A percentile compares a stretch with the other conserved stretches of the same genome.
Conservation (phyloP, 2,329 filamentous ascomycete species). For the Xenoacremonium recifei region DNA sequence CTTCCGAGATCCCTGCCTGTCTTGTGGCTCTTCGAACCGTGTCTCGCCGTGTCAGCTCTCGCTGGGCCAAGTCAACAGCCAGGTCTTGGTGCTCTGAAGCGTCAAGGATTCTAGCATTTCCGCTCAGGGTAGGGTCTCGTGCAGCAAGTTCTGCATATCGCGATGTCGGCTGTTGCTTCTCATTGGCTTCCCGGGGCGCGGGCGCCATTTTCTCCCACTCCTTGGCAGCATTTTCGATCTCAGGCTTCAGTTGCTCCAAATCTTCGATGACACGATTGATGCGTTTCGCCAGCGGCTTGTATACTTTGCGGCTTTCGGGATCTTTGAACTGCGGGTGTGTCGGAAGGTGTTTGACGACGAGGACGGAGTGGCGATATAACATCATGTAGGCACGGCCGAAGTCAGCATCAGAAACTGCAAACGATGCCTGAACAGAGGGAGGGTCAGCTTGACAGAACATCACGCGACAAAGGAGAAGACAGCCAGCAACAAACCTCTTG, state of each 20-base stretch:
- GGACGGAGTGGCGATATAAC: slow-evolving; percentile 81
- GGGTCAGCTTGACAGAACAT: slow-evolving; percentile 15
- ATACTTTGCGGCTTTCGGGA: slow-evolving; percentile 61
- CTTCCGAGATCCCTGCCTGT: slow-evolving; percentile 55
- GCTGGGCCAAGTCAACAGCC: slow-evolving; percentile 72
- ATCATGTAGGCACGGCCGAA: slow-evolving; percentile 86
- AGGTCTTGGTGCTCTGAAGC: slow-evolving; percentile 71
- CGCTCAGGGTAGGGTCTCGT: slow-evolving; percentile 60
- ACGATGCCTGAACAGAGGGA: slow-evolving; percentile 61
- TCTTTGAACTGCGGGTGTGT: slow-evolving; percentile 74
- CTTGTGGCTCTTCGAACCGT: slow-evolving; percentile 56
- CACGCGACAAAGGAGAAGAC: neutral
- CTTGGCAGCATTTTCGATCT: slow-evolving; percentile 70
- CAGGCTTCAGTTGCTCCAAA: slow-evolving; percentile 77
- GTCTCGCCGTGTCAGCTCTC: slow-evolving; percentile 68
- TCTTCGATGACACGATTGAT: slow-evolving; percentile 61
- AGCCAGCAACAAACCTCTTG: slow-evolving; percentile 65
- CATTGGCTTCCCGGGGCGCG: slow-evolving; percentile 27
- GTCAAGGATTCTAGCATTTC: slow-evolving; percentile 60
- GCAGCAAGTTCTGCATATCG: slow-evolving; percentile 49
- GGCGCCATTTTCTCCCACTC: slow-evolving; percentile 60
- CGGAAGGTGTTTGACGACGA: slow-evolving; percentile 75
- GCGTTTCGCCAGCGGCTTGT: slow-evolving; percentile 51
- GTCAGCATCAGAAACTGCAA: slow-evolving; percentile 84
- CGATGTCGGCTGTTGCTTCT: slow-evolving; percentile 21